Conservation (phyloP, 2,329 filamentous ascomycete genomes). For the Fusarium napiforme region DNA sequence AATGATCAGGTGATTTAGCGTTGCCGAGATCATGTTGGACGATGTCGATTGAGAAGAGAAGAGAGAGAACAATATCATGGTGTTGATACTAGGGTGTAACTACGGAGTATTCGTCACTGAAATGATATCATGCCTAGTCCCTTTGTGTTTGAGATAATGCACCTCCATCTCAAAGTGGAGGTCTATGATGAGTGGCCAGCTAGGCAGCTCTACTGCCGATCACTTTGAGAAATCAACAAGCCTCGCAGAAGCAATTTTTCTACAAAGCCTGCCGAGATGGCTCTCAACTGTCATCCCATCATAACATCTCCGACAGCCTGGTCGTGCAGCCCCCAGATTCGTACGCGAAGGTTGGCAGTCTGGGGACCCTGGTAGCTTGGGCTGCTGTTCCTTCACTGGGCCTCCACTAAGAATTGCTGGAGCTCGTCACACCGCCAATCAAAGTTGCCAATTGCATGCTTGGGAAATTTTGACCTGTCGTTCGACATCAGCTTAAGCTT, state of each 20-base stretch:
- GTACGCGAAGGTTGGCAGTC: constrained; percentile 8
- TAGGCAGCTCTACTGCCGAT: not conserved
- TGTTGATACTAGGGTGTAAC: not conserved
- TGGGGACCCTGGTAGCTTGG: constrained; percentile 15
- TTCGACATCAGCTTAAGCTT: constrained; percentile 23
- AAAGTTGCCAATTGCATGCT: constrained; percentile 36
- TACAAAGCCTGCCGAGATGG: not conserved
- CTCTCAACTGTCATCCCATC: not conserved
- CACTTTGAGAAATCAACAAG: not conserved
- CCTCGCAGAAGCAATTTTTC: not conserved
- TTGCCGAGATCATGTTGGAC: constrained; percentile 5
- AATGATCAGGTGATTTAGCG: constrained; percentile 47
- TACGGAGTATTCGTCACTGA: not conserved
- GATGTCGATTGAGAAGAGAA: constrained; percentile 14
- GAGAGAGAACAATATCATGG: not conserved
- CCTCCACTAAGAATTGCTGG: constrained; percentile 1
- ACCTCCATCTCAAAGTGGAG: not conserved
- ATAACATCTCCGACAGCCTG: constrained; percentile 2
- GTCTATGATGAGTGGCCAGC: not conserved
- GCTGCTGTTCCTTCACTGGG: not conserved
- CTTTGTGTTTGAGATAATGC: not conserved
- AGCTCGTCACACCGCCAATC: constrained; percentile 34
- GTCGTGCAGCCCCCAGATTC: constrained; percentile 9
- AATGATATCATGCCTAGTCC: not conserved
- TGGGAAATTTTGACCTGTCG: constrained; percentile 42